Evolutionary conservation across 768 basidiomycete species (phyloP), one percentile per base, ranked within the genome.

Genomic region (Termitomyces sp.): DNA sequence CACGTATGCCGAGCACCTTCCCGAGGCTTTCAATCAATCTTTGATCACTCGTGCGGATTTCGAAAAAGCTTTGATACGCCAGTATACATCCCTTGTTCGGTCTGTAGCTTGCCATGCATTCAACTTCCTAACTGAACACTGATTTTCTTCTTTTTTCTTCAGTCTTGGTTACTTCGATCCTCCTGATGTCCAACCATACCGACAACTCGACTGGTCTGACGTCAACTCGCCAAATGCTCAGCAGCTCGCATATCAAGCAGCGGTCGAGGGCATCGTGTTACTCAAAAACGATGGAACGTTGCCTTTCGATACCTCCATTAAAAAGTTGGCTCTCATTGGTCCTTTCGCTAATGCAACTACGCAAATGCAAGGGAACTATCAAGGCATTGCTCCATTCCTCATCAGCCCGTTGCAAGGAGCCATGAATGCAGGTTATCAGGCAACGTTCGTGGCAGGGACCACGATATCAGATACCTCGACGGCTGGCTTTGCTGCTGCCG

Each of bases 221-320:
- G 76, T 86, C 63, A 82, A 84, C 67, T 77, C 77, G 0, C 77
- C 79, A 3, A 53, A 68, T 8, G 77, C 84, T 1, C 82, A 81
- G 62, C 66, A 74, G 17, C 75, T 86, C 14, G 84, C 84, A 2
- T 72, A 81, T 66, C 73, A 75, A 56, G 82, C 81, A 32, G 84
- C 84, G 4, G 70, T 79, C 5, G 81, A 84, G 67, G 82, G 84
- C 25, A 77, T 85, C 3, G 83, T 84, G n/a, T 74, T 88, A 6
- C 73, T 88, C 17, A 88, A 88, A 75, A 89, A 88, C 66, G 83
- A 86, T 60, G 81, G 80, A 14, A 79, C 77, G 6, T 73, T 89
- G 2, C 87, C 87, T 3, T 73, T 88, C 48, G 73, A 76, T 25
- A 66, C 68, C 0, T 73, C 71, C 0, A 70, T 79, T 59, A 82